Percentiles rank a stretch among this genome's conserved stretches.
phyloP scores from a whole-genome alignment of 345 rosid genomes.

The Corchorus olitorius region DNA sequence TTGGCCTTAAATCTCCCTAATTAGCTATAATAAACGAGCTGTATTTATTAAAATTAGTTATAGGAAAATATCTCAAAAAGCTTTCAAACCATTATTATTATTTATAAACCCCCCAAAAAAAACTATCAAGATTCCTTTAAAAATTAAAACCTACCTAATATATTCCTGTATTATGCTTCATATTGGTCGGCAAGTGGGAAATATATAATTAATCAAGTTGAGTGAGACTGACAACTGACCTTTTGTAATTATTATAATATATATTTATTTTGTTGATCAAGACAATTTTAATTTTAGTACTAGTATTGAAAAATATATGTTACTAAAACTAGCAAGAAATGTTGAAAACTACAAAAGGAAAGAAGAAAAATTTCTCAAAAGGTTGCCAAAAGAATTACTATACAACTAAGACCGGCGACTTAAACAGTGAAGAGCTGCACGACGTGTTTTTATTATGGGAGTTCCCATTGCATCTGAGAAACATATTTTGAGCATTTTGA shows the following conservation, averaged over 20 bases:
- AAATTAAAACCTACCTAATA: too few relatives aligned
- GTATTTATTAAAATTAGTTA: background rate
- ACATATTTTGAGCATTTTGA: background rate
- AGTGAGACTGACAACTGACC: background rate
- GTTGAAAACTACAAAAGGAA: background rate
- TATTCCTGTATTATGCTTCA: too few relatives aligned
- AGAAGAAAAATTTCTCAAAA: background rate
- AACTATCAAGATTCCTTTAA: too few relatives aligned
- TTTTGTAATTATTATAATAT: background rate
- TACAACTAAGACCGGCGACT: background rate
- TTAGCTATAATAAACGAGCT: background rate
- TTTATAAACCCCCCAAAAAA: too few relatives aligned
- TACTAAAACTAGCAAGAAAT: too few relatives aligned
- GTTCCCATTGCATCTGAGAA: background rate
- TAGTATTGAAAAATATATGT: too few relatives aligned
- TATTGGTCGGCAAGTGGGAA: too few relatives aligned
- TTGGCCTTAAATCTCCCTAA: background rate
- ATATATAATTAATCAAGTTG: too few relatives aligned
- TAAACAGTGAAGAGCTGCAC: background rate
- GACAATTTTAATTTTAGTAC: too few relatives aligned
- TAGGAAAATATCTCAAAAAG: too few relatives aligned
- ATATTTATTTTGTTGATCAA: too few relatives aligned
- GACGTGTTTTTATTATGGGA: background rate
- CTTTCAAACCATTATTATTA: too few relatives aligned
- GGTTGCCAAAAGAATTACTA: background rate